Percentiles rank a stretch among this genome's conserved stretches.
phyloP scores from a whole-genome alignment of 768 basidiomycete species.

The Agaricus bisporus region DNA sequence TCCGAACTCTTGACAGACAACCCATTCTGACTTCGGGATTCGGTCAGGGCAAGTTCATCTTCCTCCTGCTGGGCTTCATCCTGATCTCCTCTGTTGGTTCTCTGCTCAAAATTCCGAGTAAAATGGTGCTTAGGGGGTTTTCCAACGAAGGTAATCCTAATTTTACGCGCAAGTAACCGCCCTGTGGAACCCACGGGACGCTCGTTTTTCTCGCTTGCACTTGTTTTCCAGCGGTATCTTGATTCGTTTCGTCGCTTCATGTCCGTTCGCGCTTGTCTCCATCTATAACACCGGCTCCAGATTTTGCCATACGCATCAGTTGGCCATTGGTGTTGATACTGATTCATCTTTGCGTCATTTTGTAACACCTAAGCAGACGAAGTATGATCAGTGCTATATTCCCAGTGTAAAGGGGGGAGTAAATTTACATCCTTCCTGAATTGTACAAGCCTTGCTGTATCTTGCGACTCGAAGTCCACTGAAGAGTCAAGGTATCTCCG shows the following conservation, averaged over 20 bases:
- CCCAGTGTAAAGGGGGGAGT: too few species aligned
- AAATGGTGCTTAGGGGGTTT: not conserved
- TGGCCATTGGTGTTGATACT: constrained; percentile 2
- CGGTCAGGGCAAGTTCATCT: not conserved
- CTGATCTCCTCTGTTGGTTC: not conserved
- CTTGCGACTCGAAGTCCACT: not conserved
- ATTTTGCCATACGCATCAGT: not conserved
- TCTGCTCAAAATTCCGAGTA: not conserved
- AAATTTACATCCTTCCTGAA: not conserved
- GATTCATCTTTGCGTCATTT: not conserved
- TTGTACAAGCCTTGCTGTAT: not conserved
- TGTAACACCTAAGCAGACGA: not conserved
- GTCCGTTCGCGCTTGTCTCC: not conserved
- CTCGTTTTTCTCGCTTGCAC: not conserved
- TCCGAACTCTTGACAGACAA: not conserved
- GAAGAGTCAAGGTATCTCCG: not conserved
- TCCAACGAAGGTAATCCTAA: not conserved
- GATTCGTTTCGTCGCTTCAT: not conserved
- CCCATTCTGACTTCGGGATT: not conserved
- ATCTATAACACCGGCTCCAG: not conserved
- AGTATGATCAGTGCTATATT: not conserved
- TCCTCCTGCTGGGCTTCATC: not conserved
- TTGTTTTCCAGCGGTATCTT: not conserved
- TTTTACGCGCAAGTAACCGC: not conserved
- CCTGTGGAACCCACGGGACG: not conserved